phyloP scores from a whole-genome alignment of 805 yeast genomes.

The Kazachstania kunashirensis region DNA sequence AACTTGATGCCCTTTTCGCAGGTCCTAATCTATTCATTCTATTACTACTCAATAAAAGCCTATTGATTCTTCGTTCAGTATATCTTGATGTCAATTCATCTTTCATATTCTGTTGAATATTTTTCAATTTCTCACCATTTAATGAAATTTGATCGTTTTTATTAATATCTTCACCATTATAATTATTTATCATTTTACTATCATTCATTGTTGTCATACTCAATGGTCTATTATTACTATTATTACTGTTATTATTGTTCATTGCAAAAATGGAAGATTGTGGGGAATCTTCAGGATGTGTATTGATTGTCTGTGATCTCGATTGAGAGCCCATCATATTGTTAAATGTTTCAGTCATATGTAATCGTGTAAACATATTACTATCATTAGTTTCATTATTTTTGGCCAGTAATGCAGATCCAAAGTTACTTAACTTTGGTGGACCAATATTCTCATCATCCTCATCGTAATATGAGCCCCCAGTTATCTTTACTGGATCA shows the following conservation, averaged over 20 bases:
- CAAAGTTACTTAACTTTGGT: conserved; percentile 26
- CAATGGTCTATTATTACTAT: conserved; percentile 12
- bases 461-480: conserved; percentile 8
- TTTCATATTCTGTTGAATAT: conserved; percentile 19
- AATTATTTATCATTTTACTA: not conserved
- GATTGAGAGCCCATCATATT: not conserved
- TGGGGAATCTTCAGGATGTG: conserved; percentile 3
- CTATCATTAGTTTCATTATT: conserved; percentile 1
- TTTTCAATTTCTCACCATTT: conserved; percentile 10
- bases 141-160: not conserved
- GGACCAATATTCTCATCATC: conserved; percentile 24
- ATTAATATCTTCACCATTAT: not conserved
- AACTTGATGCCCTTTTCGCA: conserved; percentile 23
- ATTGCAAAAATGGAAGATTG: conserved; percentile 20
- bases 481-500: not conserved
- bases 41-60: conserved; percentile 20
- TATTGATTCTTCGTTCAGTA: conserved; percentile 20
- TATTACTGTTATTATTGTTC: conserved; percentile 7
- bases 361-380: conserved; percentile 3
- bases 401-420: conserved; percentile 22
- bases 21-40: conserved; percentile 24
- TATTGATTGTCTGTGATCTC: not conserved
- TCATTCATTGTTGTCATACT: conserved; percentile 20
- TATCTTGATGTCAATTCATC: conserved; percentile 20
- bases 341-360: not conserved